Evolutionary conservation across 345 rosid species (phyloP), one percentile per base, ranked within the genome.

Genomic region (Citrus hindsii): DNA sequence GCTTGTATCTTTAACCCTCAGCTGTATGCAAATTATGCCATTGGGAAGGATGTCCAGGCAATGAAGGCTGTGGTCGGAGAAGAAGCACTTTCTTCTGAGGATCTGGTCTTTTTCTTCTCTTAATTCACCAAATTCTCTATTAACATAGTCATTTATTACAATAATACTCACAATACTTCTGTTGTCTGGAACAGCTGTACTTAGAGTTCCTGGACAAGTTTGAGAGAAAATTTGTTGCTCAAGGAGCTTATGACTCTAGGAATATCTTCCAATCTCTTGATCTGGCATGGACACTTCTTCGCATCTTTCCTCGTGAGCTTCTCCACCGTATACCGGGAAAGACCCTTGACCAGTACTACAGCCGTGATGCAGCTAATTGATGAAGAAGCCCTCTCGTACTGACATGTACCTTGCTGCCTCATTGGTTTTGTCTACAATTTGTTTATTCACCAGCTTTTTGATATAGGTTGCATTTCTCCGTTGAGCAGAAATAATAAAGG

Each of bases 31-130:
- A 95, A 95, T 81, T 92, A 95, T 77, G 98, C 98, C 32, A 95
- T 93, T 76, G 98, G 98, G 69, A 93, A 95, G 84, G 99, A 95
- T 81, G 98, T 95, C 16, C 97, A 95, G 85, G 99, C 99, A 64
- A 95, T 95, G 99, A 92, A 95, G 86, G 98, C 98, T 70, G 99
- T 95, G 84, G 99, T 95, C 22, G 99, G 99, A 91, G 98, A 93
- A 82, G 98, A 95, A 92, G 98, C 98, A 28, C 98, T 95, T 76
- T 95, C 98, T 74, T 92, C 98, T 5, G 98, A 95, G 88, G 98
- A 95, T 77, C 85, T 95, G 98, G 98, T 94, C 71, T 71, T 74
- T 70, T 9, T 46, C 62, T 82, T 74, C 48, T 79, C 74, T 74
- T 77, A 35, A 65, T 24, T 48, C 32, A n/a, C 76, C 42, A 64